Evolutionary conservation across 2,329 filamentous ascomycete species (phyloP).

Genomic region (Neopestalotiopsis sp.): DNA sequence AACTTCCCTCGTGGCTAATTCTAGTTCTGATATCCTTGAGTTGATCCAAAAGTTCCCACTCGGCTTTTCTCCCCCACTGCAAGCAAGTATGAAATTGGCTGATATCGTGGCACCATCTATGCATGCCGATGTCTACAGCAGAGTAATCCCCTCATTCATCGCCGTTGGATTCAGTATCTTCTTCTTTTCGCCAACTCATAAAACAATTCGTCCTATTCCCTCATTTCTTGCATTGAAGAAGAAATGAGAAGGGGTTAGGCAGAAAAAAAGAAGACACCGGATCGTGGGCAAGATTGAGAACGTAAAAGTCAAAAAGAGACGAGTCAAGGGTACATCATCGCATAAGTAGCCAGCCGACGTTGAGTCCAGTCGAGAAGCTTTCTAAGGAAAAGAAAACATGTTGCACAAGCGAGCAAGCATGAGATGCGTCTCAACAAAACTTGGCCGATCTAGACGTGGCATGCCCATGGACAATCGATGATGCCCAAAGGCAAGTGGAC

Average conservation of each 20-base stretch:
- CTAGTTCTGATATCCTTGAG: neutral
- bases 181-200: too few species aligned
- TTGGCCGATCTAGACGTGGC: neutral
- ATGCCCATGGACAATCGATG: neutral
- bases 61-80: neutral
- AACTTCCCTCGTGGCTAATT: neutral
- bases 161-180: neutral
- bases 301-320: neutral
- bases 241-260: too few species aligned
- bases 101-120: neutral
- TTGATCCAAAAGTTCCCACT: constrained; percentile 2
- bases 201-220: too few species aligned
- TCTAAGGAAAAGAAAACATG: neutral
- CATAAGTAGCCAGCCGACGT: neutral
- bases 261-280: too few species aligned
- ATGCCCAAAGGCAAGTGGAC: neutral
- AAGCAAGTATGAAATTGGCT: neutral
- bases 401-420: neutral
- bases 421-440: neutral
- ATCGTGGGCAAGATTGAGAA: too few species aligned
- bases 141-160: neutral
- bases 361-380: neutral
- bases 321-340: neutral
- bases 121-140: too few species aligned
- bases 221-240: too few species aligned